Base-by-base conservation (phyloP, 2,329 filamentous ascomycete genomes). In the Xylaria digitata region DNA sequence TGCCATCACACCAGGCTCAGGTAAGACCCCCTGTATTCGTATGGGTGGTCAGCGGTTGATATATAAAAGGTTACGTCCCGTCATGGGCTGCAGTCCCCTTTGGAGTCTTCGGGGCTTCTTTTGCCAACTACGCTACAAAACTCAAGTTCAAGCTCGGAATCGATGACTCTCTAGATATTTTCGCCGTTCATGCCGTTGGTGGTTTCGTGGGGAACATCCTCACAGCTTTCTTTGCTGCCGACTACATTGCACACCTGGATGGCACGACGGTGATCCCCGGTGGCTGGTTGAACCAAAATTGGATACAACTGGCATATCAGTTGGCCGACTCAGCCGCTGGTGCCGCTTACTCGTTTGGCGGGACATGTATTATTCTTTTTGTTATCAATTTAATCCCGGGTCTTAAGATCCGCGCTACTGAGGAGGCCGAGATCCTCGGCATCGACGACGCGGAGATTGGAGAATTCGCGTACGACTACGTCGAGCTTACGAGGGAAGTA, bases 381-480 rank as follows among this genome's bases (percentile, higher is more conserved):
- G 73, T 94, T 71, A 89, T 95, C 81, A 94, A 94, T 78, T 84
- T 93, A 71, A 85, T 96, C 30, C 92, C 93, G 0, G 90, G 90
- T 13, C 83, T 96, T 45, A 87, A 87, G 64, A 88, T 97, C 50
- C 91, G 93, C 56, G 90, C 89, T 0, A 85, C 82, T 15, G 90
- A 93, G 72, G 91, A 96, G 70, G 91, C 92, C 43, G 93, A 97
- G 79, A 89, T 94, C 58, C 83, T 93, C 48, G 93, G 93, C 71
- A 94, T 96, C 67, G 93, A 97, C 75, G 94, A 97, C 74, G 90
- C 92, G 26, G 93, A 97, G 80, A 92, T 97, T 75, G 94, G 94
- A 78, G 94, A 97, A 82, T 97, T 96, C 78, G 94, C 93, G n/a
- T 97, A 97, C 78, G 94, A 97, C 79, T 97, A 96, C 74, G 92